Base-by-base conservation (phyloP, 169 alveolate genomes). In the Plasmodium gaboni region DNA sequence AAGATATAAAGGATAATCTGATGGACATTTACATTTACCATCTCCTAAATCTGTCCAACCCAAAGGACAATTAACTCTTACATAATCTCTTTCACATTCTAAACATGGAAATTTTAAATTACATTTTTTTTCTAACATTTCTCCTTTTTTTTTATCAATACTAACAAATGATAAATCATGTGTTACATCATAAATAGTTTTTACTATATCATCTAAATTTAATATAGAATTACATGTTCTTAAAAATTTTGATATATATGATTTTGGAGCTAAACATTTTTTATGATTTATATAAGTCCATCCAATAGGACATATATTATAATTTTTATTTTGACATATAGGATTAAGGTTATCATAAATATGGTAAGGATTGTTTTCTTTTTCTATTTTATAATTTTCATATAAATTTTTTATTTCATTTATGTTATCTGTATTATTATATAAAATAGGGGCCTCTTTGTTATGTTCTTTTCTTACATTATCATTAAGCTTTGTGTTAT, bases 31-130 rank as follows among this genome's bases (percentile, higher is more conserved):
- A 88, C 95, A 92, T 10, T 28, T 53, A 28, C 83, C 94, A 50
- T 78, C 89, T 48, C 87, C 64, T 9, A 70, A 70, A 17, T 74
- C 53, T 13, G 59, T 72, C 96, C 96, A 93, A 2, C 95, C 95
- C 46, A 88, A 38, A n/a, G 96, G 96, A 72, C 96, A 93, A 60
- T 90, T 74, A 8, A 91, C 78, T 22, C 92, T 63, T 13, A 92
- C 89, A 55, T 86, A 93, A 63, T 92, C 95, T 46, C 88, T 88
- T 64, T 85, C 88, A 65, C 92, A 80, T 42, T 69, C 73, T 24
- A 15, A 60, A 38, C 92, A 68, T 24, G 88, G 89, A 51, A 85
- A 92, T 22, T 19, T 24, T 12, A 44, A 13, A 51, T 24, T 44
- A 53, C 70, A 51, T 53, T 65, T 38, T 32, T 60, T 60, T 70